Conservation (phyloP, 225 moss, liverwort and hornwort species). For the Pseudisothecium myosuroides region DNA sequence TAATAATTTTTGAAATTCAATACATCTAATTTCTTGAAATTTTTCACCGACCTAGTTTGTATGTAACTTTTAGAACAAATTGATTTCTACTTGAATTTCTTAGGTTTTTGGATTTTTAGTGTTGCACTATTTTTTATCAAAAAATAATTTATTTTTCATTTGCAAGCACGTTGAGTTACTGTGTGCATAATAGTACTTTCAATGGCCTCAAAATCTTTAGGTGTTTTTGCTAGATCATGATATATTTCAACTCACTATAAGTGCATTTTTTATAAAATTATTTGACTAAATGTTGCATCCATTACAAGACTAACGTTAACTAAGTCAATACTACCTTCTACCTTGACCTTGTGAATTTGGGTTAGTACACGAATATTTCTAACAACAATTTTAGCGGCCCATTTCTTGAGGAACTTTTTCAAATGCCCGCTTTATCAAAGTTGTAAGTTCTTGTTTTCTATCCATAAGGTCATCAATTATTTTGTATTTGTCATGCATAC, state of each 20-base stretch:
- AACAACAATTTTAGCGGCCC: neutral
- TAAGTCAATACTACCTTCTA: neutral
- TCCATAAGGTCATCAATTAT: neutral
- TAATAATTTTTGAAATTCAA: neutral
- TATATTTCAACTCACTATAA: neutral
- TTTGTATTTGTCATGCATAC: neutral
- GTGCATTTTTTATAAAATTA: fast-evolving
- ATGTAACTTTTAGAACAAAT: neutral
- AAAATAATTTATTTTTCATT: neutral
- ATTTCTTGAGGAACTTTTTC: neutral
- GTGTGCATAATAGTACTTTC: fast-evolving
- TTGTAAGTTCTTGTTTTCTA: neutral
- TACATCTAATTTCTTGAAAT: neutral
- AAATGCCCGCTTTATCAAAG: neutral
- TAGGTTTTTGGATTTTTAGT: neutral
- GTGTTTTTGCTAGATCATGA: neutral
- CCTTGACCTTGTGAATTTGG: neutral
- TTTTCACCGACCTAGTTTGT: neutral
- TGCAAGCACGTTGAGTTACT: neutral
- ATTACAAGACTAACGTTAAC: neutral
- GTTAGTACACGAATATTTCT: neutral
- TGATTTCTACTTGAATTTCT: neutral
- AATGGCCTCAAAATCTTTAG: neutral
- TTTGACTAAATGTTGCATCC: neutral
- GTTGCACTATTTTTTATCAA: neutral